Evolutionary conservation across 495 filamentous ascomycete species (phyloP).

Genomic region (Tuber indicum): DNA sequence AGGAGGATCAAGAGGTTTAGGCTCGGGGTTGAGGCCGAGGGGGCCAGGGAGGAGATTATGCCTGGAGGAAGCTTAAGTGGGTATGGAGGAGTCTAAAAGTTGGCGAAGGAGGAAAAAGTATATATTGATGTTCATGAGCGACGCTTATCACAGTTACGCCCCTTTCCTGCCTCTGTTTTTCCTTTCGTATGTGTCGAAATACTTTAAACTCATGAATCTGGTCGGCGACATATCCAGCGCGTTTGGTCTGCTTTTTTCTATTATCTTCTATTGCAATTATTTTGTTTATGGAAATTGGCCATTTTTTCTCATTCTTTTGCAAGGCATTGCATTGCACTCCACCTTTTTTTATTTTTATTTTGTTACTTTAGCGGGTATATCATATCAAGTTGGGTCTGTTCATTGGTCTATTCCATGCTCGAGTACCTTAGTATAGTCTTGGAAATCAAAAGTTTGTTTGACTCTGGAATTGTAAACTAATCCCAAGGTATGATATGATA

Average conservation of each 20-base stretch:
- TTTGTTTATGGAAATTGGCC: background rate
- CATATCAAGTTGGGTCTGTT: background rate
- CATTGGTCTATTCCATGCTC: too few species aligned
- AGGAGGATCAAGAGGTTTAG: constrained; percentile 41
- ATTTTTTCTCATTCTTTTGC: background rate
- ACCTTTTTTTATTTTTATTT: background rate
- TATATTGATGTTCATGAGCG: background rate
- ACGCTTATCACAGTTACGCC: background rate
- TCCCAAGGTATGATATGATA: background rate
- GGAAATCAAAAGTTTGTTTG: background rate
- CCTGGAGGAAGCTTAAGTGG: constrained; percentile 38
- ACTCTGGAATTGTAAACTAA: background rate
- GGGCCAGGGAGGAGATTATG: constrained; percentile 38
- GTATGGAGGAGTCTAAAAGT: constrained; percentile 27
- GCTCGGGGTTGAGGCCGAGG: constrained; percentile 44
- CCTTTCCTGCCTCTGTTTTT: background rate
- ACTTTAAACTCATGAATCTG: background rate
- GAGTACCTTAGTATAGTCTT: background rate
- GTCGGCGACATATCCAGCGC: background rate
- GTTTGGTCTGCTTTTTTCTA: constrained; percentile 2
- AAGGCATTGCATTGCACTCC: background rate
- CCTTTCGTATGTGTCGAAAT: background rate
- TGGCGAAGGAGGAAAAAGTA: constrained; percentile 7
- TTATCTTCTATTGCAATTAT: background rate
- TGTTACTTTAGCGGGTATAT: background rate